Evolutionary conservation across 2,329 filamentous ascomycete species (phyloP).

Genomic region (Teratosphaeria zuluensis): DNA sequence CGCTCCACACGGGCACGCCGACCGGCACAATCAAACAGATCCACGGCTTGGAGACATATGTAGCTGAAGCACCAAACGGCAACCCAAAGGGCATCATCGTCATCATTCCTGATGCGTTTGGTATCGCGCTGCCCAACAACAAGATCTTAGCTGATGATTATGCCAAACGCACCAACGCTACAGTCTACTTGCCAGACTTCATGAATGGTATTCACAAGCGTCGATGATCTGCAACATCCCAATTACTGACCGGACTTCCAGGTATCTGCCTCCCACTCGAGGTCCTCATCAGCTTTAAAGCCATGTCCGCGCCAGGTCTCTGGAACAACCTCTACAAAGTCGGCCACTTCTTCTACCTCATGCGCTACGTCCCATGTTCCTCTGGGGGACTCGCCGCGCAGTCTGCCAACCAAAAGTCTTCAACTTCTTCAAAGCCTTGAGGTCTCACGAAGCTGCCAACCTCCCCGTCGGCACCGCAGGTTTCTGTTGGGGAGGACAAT

Average conservation of each 20-base stretch:
- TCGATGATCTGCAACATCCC: neutral
- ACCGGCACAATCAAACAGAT: slow-evolving; percentile 25
- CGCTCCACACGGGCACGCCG: slow-evolving; percentile 28
- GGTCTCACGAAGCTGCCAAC: slow-evolving; percentile 17
- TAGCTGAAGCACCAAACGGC: slow-evolving; percentile 25
- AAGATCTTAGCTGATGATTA: slow-evolving; percentile 27
- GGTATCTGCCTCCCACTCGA: slow-evolving; percentile 18
- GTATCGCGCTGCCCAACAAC: slow-evolving; percentile 27
- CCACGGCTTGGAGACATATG: slow-evolving; percentile 29
- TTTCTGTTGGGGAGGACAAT: slow-evolving; percentile 26
- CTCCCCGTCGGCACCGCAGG: slow-evolving; percentile 26
- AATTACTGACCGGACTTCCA: neutral
- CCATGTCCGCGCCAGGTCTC: slow-evolving; percentile 20
- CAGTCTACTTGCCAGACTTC: slow-evolving; percentile 29
- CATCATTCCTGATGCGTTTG: slow-evolving; percentile 31
- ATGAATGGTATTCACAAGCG: slow-evolving; percentile 20
- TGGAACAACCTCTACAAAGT: slow-evolving; percentile 24
- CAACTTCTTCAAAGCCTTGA: slow-evolving; percentile 21
- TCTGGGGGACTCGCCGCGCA: slow-evolving; percentile 12
- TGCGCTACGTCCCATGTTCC: slow-evolving; percentile 18
- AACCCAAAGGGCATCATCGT: slow-evolving; percentile 27
- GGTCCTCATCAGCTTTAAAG: slow-evolving; percentile 22
- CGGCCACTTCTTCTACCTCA: slow-evolving; percentile 15
- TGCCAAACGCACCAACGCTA: slow-evolving; percentile 6
- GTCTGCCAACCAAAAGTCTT: slow-evolving; percentile 20